Evolutionary conservation across 306 rosid species (phyloP).

Genomic region (Begonia fuchsioides): DNA sequence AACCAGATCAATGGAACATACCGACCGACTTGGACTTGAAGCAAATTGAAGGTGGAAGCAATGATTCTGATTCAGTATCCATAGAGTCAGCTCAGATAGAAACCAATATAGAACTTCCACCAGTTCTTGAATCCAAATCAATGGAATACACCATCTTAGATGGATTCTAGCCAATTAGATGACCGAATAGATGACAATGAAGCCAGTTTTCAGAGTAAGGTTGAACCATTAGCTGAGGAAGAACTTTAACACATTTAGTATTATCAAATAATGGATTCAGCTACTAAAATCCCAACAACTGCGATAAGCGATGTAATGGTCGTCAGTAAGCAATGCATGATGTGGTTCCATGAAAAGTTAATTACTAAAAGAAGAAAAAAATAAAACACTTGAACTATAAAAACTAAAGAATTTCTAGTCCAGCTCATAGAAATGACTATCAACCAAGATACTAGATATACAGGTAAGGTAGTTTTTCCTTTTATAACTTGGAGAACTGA

Average conservation of each 20-base stretch:
- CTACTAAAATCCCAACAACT: too few relatives aligned
- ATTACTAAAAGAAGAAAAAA: too few relatives aligned
- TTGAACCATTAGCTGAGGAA: slow-evolving; percentile 23
- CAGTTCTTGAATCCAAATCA: slow-evolving; percentile 30
- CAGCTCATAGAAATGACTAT: too few relatives aligned
- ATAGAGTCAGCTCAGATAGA: neutral
- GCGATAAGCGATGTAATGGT: too few relatives aligned
- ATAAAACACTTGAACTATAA: too few relatives aligned
- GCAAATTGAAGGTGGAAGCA: slow-evolving; percentile 13
- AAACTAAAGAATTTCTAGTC: too few relatives aligned
- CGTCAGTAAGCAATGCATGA: too few relatives aligned
- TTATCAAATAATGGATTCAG: too few relatives aligned
- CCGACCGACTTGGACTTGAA: neutral
- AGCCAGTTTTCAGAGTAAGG: slow-evolving; percentile 33
- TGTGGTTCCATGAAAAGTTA: too few relatives aligned
- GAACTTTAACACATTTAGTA: slow-evolving; percentile 4
- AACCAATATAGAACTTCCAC: neutral
- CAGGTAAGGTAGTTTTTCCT: too few relatives aligned
- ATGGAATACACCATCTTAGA: slow-evolving; percentile 33
- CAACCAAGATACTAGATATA: too few relatives aligned
- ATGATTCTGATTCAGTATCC: neutral
- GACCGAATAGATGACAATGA: slow-evolving; percentile 46
- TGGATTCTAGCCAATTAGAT: neutral
- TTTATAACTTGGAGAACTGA: too few relatives aligned
- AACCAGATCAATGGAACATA: slow-evolving; percentile 3